phyloP scores from a whole-genome alignment of 192 early-diverging fungal species.

The Gonapodya prolifera region DNA sequence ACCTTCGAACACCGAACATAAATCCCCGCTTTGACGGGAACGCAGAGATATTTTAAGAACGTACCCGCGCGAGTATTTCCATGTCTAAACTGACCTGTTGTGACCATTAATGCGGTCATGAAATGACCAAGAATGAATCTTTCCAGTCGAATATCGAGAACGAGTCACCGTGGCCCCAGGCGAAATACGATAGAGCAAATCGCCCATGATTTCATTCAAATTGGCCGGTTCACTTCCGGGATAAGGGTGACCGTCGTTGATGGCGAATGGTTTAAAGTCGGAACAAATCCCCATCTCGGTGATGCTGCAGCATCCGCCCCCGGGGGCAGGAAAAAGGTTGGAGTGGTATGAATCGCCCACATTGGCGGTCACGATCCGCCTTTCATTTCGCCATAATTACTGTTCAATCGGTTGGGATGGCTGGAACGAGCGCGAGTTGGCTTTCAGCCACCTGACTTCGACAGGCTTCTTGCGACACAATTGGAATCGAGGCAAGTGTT shows the following conservation, averaged over 20 bases:
- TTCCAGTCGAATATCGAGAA: background rate
- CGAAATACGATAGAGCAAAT: background rate
- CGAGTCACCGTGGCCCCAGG: background rate
- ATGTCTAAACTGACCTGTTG: background rate
- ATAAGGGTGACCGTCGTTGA: background rate
- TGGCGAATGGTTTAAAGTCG: background rate
- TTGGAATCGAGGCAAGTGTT: no score
- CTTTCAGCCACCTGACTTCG: no score
- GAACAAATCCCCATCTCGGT: background rate
- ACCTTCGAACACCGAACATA: background rate
- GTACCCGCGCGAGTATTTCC: background rate
- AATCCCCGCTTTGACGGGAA: background rate
- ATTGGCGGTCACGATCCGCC: background rate
- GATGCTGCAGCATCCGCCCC: background rate
- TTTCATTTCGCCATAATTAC: background rate
- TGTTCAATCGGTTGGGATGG: background rate
- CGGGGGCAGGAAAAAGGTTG: background rate
- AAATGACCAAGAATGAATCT: background rate
- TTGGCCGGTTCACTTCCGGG: background rate
- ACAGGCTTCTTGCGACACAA: no score
- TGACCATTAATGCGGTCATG: background rate
- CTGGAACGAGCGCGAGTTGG: no score
- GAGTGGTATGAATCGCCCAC: background rate
- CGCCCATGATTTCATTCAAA: background rate
- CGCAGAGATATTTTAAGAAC: background rate